Conservation (phyloP, 192 early-diverging fungal genomes). For the Rhizophagus sp. region DNA sequence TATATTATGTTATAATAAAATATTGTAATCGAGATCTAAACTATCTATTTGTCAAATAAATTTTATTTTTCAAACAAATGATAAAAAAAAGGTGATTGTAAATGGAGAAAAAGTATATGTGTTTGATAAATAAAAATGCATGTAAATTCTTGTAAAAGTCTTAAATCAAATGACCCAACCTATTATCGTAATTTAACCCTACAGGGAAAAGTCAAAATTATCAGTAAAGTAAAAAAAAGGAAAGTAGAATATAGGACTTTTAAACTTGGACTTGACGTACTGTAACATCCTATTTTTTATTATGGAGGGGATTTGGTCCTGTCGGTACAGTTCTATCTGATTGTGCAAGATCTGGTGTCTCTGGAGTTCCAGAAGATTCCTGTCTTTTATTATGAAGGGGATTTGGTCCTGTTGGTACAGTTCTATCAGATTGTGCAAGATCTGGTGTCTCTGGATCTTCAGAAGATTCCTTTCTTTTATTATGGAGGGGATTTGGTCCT, state of each 20-base stretch:
- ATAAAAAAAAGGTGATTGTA: too few species aligned
- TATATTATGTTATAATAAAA: too few species aligned
- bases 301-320: constrained; percentile 14
- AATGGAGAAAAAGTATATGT: not conserved
- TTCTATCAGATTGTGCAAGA: too few species aligned
- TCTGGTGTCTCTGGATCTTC: too few species aligned
- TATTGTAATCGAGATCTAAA: too few species aligned
- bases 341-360: not conserved
- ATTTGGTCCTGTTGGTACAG: not conserved
- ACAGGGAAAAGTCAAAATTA: not conserved
- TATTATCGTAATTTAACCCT: not conserved
- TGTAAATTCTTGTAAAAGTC: not conserved
- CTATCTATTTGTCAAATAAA: too few species aligned
- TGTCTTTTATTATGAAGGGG: constrained; percentile 8
- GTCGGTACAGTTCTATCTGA: not conserved
- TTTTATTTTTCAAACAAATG: too few species aligned
- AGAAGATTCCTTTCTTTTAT: not conserved
- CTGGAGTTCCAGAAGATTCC: too few species aligned
- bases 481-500: constrained; percentile 14
- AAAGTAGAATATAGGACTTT: not conserved
- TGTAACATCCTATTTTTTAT: not conserved
- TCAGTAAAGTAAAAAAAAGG: not conserved
- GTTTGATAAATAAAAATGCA: not conserved
- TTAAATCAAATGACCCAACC: not conserved
- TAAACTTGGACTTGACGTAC: not conserved